These are phyloP conservation scores for Trichoderma sp. DNA, from an alignment of 2,329 filamentous ascomycete species.

Conservation along the genomic window DNA sequence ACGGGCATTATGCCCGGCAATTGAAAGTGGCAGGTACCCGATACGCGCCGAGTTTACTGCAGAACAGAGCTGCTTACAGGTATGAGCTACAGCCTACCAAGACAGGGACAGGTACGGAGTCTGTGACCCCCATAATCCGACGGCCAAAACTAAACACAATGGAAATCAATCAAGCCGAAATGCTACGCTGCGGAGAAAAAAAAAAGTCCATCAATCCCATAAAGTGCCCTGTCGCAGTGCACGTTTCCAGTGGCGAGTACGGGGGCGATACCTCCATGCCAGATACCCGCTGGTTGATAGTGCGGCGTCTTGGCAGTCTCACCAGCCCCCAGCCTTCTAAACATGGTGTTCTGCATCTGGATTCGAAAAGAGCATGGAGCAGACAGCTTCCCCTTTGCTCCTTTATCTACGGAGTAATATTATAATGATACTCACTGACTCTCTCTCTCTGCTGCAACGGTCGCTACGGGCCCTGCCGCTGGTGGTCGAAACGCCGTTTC, in stretches of 20 bases:
- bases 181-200: slow-evolving; percentile 1
- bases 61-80: neutral
- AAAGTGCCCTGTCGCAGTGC: neutral
- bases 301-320: slow-evolving; percentile 19
- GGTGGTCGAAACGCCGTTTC: slow-evolving; percentile 10
- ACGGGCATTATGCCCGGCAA: neutral
- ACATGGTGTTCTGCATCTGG: neutral
- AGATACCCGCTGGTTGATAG: slow-evolving; percentile 11
- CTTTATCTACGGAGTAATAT: neutral
- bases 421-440: neutral
- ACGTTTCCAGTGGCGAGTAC: neutral
- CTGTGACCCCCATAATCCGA: neutral
- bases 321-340: neutral
- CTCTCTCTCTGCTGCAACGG: neutral
- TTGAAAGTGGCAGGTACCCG: neutral
- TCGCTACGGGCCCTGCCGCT: neutral
- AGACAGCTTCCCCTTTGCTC: neutral
- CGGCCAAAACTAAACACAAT: neutral
- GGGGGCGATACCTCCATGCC: neutral
- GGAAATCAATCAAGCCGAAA: neutral
- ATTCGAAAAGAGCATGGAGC: neutral
- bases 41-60: neutral
- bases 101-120: neutral
- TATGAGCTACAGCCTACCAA: neutral
- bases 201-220: neutral